Percentiles rank a stretch among this genome's conserved stretches.
Conservation (phyloP, 2,329 filamentous ascomycete species). For the Venturia asperata region DNA sequence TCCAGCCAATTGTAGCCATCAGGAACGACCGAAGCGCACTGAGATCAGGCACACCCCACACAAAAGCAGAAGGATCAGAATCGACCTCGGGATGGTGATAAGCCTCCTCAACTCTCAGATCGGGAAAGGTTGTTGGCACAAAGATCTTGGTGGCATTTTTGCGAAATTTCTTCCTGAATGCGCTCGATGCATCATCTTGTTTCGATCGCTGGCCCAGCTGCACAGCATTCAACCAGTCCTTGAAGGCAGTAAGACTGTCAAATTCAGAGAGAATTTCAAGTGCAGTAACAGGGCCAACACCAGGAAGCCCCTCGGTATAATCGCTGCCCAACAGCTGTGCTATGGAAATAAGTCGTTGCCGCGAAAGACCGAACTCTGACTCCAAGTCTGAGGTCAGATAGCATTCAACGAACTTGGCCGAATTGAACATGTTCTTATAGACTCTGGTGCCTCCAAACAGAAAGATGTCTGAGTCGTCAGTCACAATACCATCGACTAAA, state of each 20-base stretch:
- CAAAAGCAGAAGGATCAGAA: conserved; percentile 65
- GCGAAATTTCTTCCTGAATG: conserved; percentile 81
- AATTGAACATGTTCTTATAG: conserved; percentile 99
- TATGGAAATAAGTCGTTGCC: conserved; percentile 80
- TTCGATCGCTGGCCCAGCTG: conserved; percentile 61
- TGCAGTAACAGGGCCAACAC: conserved; percentile 88
- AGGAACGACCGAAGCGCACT: conserved; percentile 77
- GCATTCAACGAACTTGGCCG: conserved; percentile 95
- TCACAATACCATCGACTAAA: conserved; percentile 94
- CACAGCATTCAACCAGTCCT: conserved; percentile 77
- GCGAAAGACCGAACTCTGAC: conserved; percentile 77
- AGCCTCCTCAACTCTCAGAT: conserved; percentile 67
- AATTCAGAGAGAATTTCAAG: conserved; percentile 94
- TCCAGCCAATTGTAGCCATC: conserved; percentile 91
- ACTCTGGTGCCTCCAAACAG: conserved; percentile 92
- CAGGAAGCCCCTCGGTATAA: conserved; percentile 86
- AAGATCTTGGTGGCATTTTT: conserved; percentile 79
- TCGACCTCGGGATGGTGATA: conserved; percentile 87
- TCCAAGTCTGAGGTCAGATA: conserved; percentile 80
- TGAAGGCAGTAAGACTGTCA: conserved; percentile 65
- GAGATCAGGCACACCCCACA: conserved; percentile 93
- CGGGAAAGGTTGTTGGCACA: conserved; percentile 72
- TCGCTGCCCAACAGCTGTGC: conserved; percentile 89
- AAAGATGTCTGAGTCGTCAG: conserved; percentile 94
- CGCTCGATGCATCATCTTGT: conserved; percentile 45